Evolutionary conservation across 1,284 basidiomycete species (phyloP), one percentile per base, ranked within the genome.

Genomic region (Ceratobasidium sp.): DNA sequence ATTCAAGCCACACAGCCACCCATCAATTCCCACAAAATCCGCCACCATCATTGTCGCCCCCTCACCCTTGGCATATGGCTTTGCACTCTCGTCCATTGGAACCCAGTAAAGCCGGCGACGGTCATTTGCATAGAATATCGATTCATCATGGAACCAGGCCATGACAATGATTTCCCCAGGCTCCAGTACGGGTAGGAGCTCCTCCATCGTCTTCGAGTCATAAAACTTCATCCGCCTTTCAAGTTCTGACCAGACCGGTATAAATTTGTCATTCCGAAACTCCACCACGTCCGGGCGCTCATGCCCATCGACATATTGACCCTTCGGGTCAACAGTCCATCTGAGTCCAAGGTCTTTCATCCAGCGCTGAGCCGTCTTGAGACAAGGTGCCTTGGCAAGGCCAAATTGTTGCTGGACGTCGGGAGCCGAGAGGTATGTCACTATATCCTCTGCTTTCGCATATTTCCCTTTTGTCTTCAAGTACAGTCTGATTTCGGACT

Each of bases 201-300:
- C 5, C 67, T 70, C 68, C 81, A 81, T 73, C 79, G 52, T 57
- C 7, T 57, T 40, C 13, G 46, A 62, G 78, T 71, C 40, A 51
- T 76, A 80, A 32, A 52, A 73, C 9, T 70, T 40, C 77, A 80
- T 80, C 43, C 71, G 46, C 34, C 70, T 75, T 51, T 80, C 76
- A 54, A 78, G 79, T 54, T 62, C 67, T 15, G 37, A 49, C 77
- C 70, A 37, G 25, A 69, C 40, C 1, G 77, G 67, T n/a, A 78
- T 25, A 44, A 73, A 78, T 6, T 54, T 9, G 2, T 56, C 59
- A 51, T 77, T 44, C 11, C 77, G 49, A 52, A 77, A 78, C n/a
- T 52, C 22, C 9, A 77, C 76, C 9, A 78, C 77, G 66, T 78
- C 77, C 40, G 40, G 43, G 1, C 71, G 76, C 49, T 78, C 62